Evolutionary conservation across 768 basidiomycete genomes (phyloP).

Genomic region (Tulasnella sp.): DNA sequence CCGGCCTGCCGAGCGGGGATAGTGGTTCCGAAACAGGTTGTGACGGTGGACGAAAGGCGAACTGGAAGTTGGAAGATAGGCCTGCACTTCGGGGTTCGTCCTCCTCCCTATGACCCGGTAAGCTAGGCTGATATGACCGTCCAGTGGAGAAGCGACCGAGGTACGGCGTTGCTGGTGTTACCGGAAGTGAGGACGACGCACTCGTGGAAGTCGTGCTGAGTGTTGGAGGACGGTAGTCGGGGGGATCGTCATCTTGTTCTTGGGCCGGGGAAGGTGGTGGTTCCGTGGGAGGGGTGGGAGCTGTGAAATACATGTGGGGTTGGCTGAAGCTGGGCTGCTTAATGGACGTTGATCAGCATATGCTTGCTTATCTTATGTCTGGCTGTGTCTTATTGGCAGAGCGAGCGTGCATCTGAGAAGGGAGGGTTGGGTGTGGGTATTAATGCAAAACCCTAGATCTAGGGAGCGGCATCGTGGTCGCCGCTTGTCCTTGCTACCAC

Average conservation of each 20-base stretch:
- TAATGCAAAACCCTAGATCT: no score
- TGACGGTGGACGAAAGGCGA: slow-evolving; percentile 1
- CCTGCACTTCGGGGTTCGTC: background rate
- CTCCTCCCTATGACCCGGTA: background rate
- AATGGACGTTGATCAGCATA: background rate
- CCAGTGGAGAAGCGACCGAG: background rate
- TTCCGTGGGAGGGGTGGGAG: background rate
- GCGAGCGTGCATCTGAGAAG: background rate
- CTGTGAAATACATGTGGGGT: background rate
- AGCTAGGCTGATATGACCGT: background rate
- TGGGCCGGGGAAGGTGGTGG: background rate
- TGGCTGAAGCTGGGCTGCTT: background rate
- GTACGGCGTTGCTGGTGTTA: background rate
- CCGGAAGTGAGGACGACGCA: background rate
- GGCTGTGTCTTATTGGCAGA: background rate
- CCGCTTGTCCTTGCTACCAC: no score
- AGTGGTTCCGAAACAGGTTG: background rate
- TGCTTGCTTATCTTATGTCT: background rate
- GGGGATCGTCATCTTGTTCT: background rate
- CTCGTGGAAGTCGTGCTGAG: background rate
- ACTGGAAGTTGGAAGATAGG: background rate
- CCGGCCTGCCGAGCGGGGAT: background rate
- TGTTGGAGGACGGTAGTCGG: background rate
- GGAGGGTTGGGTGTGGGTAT: background rate
- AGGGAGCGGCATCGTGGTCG: no score